Percentiles rank a stretch among this genome's conserved stretches.
These are phyloP conservation scores for Apiospora marii DNA, from an alignment of 2,329 filamentous ascomycete species.

Conservation along the genomic window DNA sequence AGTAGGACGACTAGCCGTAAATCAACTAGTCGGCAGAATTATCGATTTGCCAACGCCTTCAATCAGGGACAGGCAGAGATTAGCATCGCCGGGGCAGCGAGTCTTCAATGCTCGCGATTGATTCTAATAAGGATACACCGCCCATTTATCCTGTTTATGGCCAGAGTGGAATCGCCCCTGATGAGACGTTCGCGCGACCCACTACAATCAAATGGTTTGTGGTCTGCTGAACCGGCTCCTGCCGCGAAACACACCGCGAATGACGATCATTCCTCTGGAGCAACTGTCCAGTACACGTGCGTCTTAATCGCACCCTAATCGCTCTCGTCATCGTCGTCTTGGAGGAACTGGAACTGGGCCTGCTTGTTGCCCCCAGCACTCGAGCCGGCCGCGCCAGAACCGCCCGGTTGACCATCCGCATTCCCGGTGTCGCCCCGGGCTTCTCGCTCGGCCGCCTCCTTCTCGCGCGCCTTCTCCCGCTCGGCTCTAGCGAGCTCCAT, in stretches of 20 bases:
- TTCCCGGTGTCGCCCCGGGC: slow-evolving; percentile 34
- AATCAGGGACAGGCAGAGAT: not conserved
- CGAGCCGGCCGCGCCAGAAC: slow-evolving; percentile 31
- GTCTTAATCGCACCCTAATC: slow-evolving; percentile 34
- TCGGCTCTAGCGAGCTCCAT: slow-evolving; percentile 51
- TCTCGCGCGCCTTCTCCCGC: slow-evolving; percentile 36
- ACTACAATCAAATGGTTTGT: not conserved
- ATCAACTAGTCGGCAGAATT: not conserved
- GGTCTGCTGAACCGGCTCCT: not conserved
- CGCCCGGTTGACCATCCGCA: slow-evolving; percentile 32
- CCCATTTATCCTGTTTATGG: not conserved
- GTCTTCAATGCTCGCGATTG: not conserved
- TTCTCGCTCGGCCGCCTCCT: slow-evolving; percentile 24
- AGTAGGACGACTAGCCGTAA: not conserved
- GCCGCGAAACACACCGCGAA: not conserved
- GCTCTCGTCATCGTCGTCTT: slow-evolving; percentile 59
- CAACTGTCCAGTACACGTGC: too few relatives aligned
- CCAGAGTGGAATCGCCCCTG: not conserved
- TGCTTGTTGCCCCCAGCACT: slow-evolving; percentile 53
- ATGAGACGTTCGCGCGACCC: not conserved
- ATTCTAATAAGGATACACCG: not conserved
- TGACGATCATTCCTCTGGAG: not conserved
- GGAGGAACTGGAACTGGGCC: slow-evolving; percentile 63
- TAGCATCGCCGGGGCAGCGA: not conserved
- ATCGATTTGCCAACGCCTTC: not conserved